Base-by-base conservation (phyloP, 495 filamentous ascomycete species). In the Cenococcum geophilum region DNA sequence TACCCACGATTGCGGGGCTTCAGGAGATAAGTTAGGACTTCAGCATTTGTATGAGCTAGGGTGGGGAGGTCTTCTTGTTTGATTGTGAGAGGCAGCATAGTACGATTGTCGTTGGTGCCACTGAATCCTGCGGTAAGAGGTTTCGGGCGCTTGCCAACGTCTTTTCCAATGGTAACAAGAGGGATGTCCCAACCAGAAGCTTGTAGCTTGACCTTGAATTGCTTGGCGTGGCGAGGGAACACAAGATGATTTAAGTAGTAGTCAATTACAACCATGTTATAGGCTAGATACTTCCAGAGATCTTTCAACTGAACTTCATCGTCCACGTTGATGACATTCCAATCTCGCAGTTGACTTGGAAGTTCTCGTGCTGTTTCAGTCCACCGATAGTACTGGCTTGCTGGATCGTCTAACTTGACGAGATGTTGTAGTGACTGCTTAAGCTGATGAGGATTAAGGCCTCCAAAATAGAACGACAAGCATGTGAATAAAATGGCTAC, bases 121-220 rank as follows among this genome's bases (percentile, higher is more conserved):
- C 76, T 79, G 63, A 83, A 83, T 1, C 81, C 80, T 0, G 81
- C 81, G 0, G 80, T 81, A 20, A 48, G 23, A 35, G 49, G 27
- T 9, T 34, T n/a, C n/a, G n/a, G n/a, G n/a, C n/a, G n/a, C n/a
- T n/a, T n/a, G n/a, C n/a, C n/a, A n/a, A n/a, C n/a, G n/a, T n/a
- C n/a, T n/a, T n/a, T n/a, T n/a, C n/a, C n/a, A n/a, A n/a, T n/a
- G n/a, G n/a, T n/a, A n/a, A n/a, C n/a, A n/a, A n/a, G n/a, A n/a
- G n/a, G 77, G 18, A 83, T 71, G 59, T 83, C 81, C 81, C 79
- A 83, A 0, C 80, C 75, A 32, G 74, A 80, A 4, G 79, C 75
- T 56, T 81, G 78, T 10, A 83, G 59, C 64, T 83, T 83, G 18
- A 73, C 64, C 16, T 73, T 63, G 59, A 83, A 83, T 59, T 81